Conservation (phyloP, 805 yeast genomes). For the Kuraishia piskuri region DNA sequence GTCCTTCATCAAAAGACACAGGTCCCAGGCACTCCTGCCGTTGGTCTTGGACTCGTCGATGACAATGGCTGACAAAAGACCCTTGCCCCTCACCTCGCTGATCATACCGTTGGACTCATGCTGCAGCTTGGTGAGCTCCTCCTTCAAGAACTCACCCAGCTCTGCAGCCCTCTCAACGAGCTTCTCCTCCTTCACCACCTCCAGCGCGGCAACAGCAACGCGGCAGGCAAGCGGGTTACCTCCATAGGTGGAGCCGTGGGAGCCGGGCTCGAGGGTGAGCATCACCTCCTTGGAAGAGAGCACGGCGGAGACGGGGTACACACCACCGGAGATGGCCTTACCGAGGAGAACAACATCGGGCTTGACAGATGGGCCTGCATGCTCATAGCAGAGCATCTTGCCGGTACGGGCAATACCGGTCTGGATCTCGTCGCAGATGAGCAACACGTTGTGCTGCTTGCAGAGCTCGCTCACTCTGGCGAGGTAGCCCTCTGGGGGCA, state of each 20-base stretch:
- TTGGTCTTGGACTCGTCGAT: conserved; percentile 76
- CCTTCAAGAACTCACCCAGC: conserved; percentile 63
- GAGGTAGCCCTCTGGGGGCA: conserved; percentile 80
- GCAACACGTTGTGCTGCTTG: conserved; percentile 73
- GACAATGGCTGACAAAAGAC: conserved; percentile 84
- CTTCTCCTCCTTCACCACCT: conserved; percentile 82
- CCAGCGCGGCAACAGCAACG: conserved; percentile 87
- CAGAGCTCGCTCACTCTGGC: conserved; percentile 65
- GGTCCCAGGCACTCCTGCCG: conserved; percentile 94
- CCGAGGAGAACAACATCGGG: conserved; percentile 90
- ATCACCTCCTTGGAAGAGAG: conserved; percentile 84
- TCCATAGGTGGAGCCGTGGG: conserved; percentile 97
- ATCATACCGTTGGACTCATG: conserved; percentile 43
- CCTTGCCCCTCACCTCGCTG: conserved; percentile 70
- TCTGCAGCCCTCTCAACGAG: conserved; percentile 69
- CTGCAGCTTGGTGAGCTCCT: conserved; percentile 46
- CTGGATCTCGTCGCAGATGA: conserved; percentile 95
- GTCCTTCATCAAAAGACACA: conserved; percentile 82
- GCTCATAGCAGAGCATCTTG: conserved; percentile 86
- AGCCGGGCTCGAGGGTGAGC: conserved; percentile 87
- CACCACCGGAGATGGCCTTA: conserved; percentile 95
- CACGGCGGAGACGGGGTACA: conserved; percentile 85
- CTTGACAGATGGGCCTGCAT: conserved; percentile 56
- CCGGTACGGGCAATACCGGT: conserved; percentile 98
- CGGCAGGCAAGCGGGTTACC: conserved; percentile 94